Conservation (phyloP, 331 rosid species). For the Rhamnella rubrinervis region DNA sequence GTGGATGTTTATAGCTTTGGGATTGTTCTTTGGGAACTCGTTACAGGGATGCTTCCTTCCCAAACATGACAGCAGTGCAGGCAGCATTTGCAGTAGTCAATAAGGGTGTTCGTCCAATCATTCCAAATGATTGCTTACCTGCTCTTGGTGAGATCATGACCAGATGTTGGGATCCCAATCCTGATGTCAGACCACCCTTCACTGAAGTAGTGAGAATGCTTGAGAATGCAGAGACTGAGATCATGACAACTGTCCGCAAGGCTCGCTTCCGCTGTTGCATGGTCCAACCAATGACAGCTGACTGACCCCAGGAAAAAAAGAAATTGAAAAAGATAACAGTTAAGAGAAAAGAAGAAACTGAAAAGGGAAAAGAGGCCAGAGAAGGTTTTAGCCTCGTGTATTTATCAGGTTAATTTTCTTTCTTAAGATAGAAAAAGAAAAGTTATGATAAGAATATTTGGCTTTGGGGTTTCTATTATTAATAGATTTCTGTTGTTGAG, state of each 20-base stretch:
- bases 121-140: slow-evolving; percentile 87
- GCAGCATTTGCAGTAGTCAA: slow-evolving; percentile 99
- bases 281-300: slow-evolving; percentile 84
- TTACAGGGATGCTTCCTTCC: slow-evolving; percentile 96
- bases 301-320: slow-evolving; percentile 42
- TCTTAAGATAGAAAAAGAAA: slow-evolving; percentile 10
- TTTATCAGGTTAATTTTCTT: slow-evolving; percentile 12
- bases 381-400: slow-evolving; percentile 20
- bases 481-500: slow-evolving; percentile 14
- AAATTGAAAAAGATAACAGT: neutral
- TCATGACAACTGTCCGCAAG: slow-evolving; percentile 89
- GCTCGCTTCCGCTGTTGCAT: slow-evolving; percentile 96
- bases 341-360: neutral
- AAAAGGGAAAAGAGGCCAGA: slow-evolving; percentile 1
- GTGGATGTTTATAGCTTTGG: slow-evolving; percentile 99
- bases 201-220: slow-evolving; percentile 86
- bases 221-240: slow-evolving; percentile 86
- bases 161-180: slow-evolving; percentile 98
- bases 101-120: slow-evolving; percentile 81
- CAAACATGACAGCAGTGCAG: slow-evolving; percentile 99
- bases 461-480: slow-evolving; percentile 7
- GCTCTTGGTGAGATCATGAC: slow-evolving; percentile 93
- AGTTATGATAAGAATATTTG: slow-evolving; percentile 13
- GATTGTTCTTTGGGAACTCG: slow-evolving; percentile 96
- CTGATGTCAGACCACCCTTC: slow-evolving; percentile 89